These are phyloP conservation scores for Cyclostephanos tholiformis DNA, from an alignment of 108 stramenopile genomes.

Conservation along the genomic window DNA sequence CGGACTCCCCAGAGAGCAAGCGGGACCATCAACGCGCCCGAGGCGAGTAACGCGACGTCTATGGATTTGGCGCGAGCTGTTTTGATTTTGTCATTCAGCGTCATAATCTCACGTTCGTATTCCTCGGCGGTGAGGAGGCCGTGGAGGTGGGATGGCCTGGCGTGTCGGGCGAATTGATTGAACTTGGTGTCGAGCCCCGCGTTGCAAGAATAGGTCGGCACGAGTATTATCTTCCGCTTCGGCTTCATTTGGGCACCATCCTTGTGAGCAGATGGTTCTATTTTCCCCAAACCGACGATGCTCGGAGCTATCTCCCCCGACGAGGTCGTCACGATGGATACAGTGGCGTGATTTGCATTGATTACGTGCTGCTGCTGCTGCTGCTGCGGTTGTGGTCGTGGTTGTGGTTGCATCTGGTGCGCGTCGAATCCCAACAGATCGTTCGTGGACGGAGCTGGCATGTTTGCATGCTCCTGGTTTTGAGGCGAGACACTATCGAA, in stretches of 20 bases:
- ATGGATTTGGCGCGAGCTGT: slow-evolving; percentile 51
- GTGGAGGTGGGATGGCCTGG: slow-evolving; percentile 46
- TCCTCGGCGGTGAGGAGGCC: slow-evolving; percentile 56
- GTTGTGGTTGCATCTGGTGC: slow-evolving; percentile 15
- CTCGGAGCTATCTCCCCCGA: slow-evolving; percentile 12
- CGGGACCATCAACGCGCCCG: slow-evolving; percentile 68
- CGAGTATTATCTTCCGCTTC: slow-evolving; percentile 26
- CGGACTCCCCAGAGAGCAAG: slow-evolving; percentile 75
- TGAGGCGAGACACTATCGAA: slow-evolving; percentile 2
- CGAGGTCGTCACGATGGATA: slow-evolving; percentile 9
- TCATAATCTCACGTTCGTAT: slow-evolving; percentile 58
- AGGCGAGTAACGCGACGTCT: slow-evolving; percentile 54
- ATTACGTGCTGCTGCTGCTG: slow-evolving; percentile 15
- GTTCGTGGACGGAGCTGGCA: neutral
- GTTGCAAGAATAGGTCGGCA: slow-evolving; percentile 52
- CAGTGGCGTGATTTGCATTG: slow-evolving; percentile 10
- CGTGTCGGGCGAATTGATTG: slow-evolving; percentile 35
- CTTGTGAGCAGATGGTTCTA: slow-evolving; percentile 15
- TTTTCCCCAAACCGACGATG: slow-evolving; percentile 48
- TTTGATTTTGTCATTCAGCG: slow-evolving; percentile 58
- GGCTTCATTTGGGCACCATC: slow-evolving; percentile 1
- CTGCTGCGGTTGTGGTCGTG: too few relatives aligned
- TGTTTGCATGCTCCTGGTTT: neutral
- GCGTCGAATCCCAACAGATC: slow-evolving; percentile 16
- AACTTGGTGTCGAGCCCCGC: slow-evolving; percentile 52